A percentile compares a stretch with the other conserved stretches of the same genome.
Conservation (phyloP, 106 monocot species). For the Chionographis japonica region DNA sequence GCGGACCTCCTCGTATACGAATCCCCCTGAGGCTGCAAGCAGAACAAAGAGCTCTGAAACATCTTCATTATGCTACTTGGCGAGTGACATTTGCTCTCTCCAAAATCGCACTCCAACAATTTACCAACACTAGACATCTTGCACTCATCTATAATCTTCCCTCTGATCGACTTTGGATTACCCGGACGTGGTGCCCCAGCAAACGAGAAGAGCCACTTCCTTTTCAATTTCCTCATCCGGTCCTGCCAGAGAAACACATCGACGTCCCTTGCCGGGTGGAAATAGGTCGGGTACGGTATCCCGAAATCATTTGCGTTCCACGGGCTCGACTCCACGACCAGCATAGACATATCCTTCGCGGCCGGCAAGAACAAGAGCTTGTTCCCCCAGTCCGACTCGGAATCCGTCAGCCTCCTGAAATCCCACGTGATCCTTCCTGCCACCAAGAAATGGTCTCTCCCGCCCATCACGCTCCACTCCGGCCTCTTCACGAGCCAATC, state of each 20-base stretch:
- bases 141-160: constrained; percentile 71
- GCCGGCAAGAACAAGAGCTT: constrained; percentile 74
- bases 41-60: constrained; percentile 84
- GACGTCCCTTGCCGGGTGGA: constrained; percentile 45
- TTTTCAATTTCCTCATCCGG: constrained; percentile 32
- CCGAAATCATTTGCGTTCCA: constrained; percentile 66
- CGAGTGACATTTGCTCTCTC: constrained; percentile 71
- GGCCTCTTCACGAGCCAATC: constrained; percentile 72
- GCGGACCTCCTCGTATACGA: constrained; percentile 81
- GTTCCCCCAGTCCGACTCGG: constrained; percentile 57
- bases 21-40: constrained; percentile 92
- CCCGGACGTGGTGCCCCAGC: constrained; percentile 49
- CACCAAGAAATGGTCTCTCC: constrained; percentile 78
- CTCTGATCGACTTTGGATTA: constrained; percentile 44
- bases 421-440: constrained; percentile 85
- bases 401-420: constrained; percentile 50
- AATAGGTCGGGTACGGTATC: constrained; percentile 67
- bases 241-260: constrained; percentile 56
- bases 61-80: constrained; percentile 70
- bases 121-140: constrained; percentile 37
- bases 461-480: constrained; percentile 77
- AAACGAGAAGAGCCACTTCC: constrained; percentile 61
- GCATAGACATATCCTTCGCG: constrained; percentile 66
- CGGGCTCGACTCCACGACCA: constrained; percentile 64
- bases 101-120: constrained; percentile 75